These are phyloP conservation scores for Sextonia rubra DNA, from an alignment of 164 flowering plant species.

Conservation along the genomic window DNA sequence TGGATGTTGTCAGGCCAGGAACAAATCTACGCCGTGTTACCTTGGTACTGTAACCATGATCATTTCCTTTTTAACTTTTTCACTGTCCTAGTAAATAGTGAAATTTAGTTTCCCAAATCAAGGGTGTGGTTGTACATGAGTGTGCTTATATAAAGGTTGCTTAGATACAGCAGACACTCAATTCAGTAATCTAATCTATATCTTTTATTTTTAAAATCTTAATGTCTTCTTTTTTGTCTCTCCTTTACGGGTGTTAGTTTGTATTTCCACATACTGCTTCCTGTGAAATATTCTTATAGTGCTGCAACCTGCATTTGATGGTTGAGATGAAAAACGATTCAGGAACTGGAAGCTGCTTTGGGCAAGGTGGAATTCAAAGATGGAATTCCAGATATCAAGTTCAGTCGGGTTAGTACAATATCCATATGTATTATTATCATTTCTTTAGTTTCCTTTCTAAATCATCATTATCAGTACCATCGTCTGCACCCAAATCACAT, in stretches of 20 bases:
- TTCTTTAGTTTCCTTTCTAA: background rate
- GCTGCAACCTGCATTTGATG: background rate
- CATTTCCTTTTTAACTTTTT: background rate
- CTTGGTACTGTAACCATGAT: constrained; percentile 45
- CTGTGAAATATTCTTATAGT: background rate
- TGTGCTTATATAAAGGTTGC: no score
- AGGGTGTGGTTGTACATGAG: no score
- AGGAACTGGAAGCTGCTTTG: constrained; percentile 85
- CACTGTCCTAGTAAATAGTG: no score
- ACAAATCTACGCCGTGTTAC: constrained; percentile 63
- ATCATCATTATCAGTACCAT: no score
- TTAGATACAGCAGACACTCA: no score
- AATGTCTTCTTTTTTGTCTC: background rate
- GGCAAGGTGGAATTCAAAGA: constrained; percentile 71
- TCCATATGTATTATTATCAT: background rate
- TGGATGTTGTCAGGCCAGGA: constrained; percentile 89
- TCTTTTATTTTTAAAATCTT: no score
- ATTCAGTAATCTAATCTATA: no score
- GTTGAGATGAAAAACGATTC: constrained; percentile 18
- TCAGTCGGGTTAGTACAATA: constrained; percentile 65
- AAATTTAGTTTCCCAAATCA: no score
- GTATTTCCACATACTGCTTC: background rate
- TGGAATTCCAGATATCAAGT: constrained; percentile 93
- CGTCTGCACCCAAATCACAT: no score
- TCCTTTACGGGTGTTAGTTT: background rate